Percentiles rank a stretch among this genome's conserved stretches.
phyloP scores from a whole-genome alignment of 1,284 basidiomycete species.

The Microbotryomycetes sp. region DNA sequence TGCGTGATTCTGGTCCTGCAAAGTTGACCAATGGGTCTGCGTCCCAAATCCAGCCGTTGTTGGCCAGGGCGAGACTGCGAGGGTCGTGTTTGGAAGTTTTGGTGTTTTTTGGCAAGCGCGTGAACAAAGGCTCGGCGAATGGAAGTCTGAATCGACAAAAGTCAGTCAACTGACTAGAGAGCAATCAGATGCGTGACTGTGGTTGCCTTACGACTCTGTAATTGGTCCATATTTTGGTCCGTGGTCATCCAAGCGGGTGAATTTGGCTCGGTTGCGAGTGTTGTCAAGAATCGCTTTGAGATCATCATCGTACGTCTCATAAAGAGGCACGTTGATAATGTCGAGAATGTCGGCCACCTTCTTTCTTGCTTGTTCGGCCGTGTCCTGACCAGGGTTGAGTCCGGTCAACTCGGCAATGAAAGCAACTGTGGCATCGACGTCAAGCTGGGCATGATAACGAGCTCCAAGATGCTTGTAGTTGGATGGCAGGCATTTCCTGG shows the following conservation, averaged over 20 bases:
- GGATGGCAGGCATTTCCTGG: slow-evolving; percentile 22
- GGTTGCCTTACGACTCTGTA: slow-evolving; percentile 55
- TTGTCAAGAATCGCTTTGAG: slow-evolving; percentile 64
- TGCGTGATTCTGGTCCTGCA: slow-evolving; percentile 88
- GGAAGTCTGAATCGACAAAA: slow-evolving; percentile 53
- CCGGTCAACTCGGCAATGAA: slow-evolving; percentile 62
- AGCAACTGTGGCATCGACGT: slow-evolving; percentile 57
- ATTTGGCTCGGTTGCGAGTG: slow-evolving; percentile 68
- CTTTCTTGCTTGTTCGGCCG: slow-evolving; percentile 49
- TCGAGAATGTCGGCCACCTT: slow-evolving; percentile 72
- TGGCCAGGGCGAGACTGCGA: slow-evolving; percentile 71
- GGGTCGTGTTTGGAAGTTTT: slow-evolving; percentile 58
- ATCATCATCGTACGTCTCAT: slow-evolving; percentile 78
- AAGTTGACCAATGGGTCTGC: slow-evolving; percentile 93
- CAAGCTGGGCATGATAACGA: slow-evolving; percentile 61
- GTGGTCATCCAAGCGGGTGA: slow-evolving; percentile 68
- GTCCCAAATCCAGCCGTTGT: slow-evolving; percentile 99
- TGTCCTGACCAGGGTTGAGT: slow-evolving; percentile 46
- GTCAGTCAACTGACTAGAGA: too few species aligned
- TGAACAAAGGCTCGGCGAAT: slow-evolving; percentile 83
- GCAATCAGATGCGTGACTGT: not conserved
- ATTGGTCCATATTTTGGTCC: slow-evolving; percentile 83
- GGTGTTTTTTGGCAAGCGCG: slow-evolving; percentile 57
- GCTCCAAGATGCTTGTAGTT: slow-evolving; percentile 44
- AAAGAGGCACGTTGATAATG: slow-evolving; percentile 77